Base-by-base conservation (phyloP, 306 rosid species). In the Cyclanthera cordifolia region DNA sequence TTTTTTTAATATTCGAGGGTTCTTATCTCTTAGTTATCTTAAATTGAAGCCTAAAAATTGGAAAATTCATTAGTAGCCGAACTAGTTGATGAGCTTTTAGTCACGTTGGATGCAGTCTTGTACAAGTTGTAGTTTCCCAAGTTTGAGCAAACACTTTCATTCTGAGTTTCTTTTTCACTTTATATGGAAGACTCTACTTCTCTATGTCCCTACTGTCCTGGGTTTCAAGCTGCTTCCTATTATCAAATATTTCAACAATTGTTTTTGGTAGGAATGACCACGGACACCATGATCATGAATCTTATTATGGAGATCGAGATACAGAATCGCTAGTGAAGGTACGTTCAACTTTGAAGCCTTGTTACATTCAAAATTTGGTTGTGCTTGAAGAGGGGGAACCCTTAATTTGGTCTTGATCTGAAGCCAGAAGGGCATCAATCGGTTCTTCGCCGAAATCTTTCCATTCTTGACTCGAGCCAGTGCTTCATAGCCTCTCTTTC, bases 231-330 rank as follows among this genome's bases (percentile, higher is more conserved):
- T 64, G 49, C 53, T 64, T 7, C 19, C 14, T 23, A 43, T 64
- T 23, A 39, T 63, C 73, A 76, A 53, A 21, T 10, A 63, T 25
- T 37, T 53, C 13, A 53, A 57, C 61, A 74, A 30, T 75, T 81
- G 58, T 58, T 65, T 74, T 53, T 77, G 77, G 69, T 86, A 93
- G 98, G 88, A 79, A 75, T 73, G 90, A 89, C 53, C 94, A 87
- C 75, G 98, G 96, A 63, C 98, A 85, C 82, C 97, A 92, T 67
- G 98, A 87, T 17, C 98, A 93, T 39, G 98, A 93, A 80, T 87
- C 98, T 48, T 93, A 93, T 75, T 79, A 89, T 68, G 98, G 98
- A 63, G 94, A 93, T 75, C 93, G 98, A 67, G 98, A 93, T 86
- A 77, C 93, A 67, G 98, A 89, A 41, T 83, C 85, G 73, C 84